Evolutionary conservation across 2,329 filamentous ascomycete genomes (phyloP).

Genomic region (Epichloe coenophiala): DNA sequence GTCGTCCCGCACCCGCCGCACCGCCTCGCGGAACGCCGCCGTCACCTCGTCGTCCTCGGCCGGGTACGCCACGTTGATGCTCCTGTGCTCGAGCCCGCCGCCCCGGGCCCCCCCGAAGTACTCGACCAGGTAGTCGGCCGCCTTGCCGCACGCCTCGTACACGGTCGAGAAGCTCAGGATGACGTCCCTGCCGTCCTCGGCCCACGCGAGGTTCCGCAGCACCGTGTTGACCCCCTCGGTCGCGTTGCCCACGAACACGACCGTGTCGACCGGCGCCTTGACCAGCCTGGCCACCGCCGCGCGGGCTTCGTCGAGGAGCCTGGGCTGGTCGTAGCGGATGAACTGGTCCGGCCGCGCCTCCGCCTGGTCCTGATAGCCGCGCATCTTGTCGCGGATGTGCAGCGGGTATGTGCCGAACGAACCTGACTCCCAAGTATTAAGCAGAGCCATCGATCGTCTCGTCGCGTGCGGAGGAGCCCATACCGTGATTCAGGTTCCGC

Average conservation of each 20-base stretch:
- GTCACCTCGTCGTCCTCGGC: conserved; percentile 56
- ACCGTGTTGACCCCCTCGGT: conserved; percentile 68
- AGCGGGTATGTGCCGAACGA: conserved; percentile 69
- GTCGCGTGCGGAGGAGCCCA: too few species aligned
- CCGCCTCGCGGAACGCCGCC: conserved; percentile 41
- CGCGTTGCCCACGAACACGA: conserved; percentile 73
- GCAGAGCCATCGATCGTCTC: too few species aligned
- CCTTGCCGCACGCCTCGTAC: conserved; percentile 67
- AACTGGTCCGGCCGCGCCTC: conserved; percentile 65
- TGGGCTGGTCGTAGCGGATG: conserved; percentile 54
- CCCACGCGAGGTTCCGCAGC: conserved; percentile 59
- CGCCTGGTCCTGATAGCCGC: conserved; percentile 48
- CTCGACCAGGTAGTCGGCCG: conserved; percentile 58
- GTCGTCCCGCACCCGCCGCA: conserved; percentile 33
- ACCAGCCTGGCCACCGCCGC: conserved; percentile 53
- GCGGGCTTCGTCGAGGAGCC: conserved; percentile 52
- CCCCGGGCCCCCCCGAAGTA: conserved; percentile 27
- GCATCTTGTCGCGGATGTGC: conserved; percentile 43
- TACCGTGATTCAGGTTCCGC: conserved; percentile 68
- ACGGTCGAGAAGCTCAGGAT: conserved; percentile 68
- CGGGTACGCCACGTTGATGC: conserved; percentile 54
- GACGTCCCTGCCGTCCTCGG: conserved; percentile 57
- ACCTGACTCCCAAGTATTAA: conserved; percentile 29
- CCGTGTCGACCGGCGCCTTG: conserved; percentile 47
- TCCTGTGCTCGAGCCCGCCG: conserved; percentile 25